A percentile compares a stretch with the other conserved stretches of the same genome.
phyloP scores from a whole-genome alignment of 108 stramenopile species.

The Skeletonema grethae region DNA sequence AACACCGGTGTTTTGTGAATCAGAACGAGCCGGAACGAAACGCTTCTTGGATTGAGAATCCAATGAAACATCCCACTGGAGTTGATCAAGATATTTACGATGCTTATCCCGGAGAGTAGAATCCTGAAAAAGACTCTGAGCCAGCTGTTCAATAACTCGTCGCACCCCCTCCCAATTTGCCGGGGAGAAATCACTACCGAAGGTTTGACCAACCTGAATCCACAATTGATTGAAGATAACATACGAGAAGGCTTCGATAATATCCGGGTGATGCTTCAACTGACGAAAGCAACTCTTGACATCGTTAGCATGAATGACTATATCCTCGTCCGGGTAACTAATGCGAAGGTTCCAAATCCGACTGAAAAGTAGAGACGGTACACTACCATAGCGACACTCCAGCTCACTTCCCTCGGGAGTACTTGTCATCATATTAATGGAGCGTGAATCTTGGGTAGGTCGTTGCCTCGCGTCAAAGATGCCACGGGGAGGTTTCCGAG shows the following conservation, averaged over 20 bases:
- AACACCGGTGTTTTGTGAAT: not conserved
- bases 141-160: not conserved
- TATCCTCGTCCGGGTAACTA: not conserved
- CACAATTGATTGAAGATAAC: not conserved
- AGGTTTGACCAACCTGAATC: not conserved
- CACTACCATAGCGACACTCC: not conserved
- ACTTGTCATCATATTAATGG: constrained; percentile 19
- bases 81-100: not conserved
- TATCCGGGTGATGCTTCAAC: constrained; percentile 12
- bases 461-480: not conserved
- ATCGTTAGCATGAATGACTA: constrained; percentile 3
- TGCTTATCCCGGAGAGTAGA: not conserved
- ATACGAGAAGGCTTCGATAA: constrained; percentile 1
- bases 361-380: not conserved
- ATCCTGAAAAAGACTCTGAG: not conserved
- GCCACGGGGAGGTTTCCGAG: not conserved
- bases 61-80: not conserved
- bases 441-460: not conserved
- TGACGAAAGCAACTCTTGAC: constrained; percentile 14
- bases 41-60: not conserved
- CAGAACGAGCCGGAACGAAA: not conserved
- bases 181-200: not conserved
- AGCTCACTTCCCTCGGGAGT: constrained; percentile 6
- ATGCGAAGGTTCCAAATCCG: constrained; percentile 9
- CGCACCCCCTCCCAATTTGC: not conserved